These are phyloP conservation scores for Cymbopogon flexuosus DNA, from an alignment of 202 grass and related monocot genomes.

Conservation along the genomic window DNA sequence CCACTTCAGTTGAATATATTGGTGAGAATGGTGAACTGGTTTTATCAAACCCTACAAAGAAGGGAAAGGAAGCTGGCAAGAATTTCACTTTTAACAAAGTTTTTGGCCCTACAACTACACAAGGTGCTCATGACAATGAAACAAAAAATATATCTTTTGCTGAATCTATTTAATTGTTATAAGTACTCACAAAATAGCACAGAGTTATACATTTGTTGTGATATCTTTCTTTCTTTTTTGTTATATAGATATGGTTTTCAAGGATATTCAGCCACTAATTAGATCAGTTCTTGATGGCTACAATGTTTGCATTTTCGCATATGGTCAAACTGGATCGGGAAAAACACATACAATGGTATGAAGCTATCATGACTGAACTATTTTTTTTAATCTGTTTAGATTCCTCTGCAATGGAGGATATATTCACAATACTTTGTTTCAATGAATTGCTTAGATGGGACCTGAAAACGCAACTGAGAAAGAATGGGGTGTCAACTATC, in stretches of 20 bases:
- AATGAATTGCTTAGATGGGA: conserved; percentile 54
- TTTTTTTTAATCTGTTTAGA: neutral
- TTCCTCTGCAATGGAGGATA: conserved; percentile 8
- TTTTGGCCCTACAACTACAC: conserved; percentile 59
- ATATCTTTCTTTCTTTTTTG: conserved; percentile 18
- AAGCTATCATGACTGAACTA: neutral
- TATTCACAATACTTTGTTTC: conserved; percentile 26
- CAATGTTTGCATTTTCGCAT: conserved; percentile 92
- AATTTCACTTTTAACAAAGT: conserved; percentile 90
- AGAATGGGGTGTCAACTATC: conserved; percentile 86
- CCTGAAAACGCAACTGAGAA: conserved; percentile 66
- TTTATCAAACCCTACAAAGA: conserved; percentile 72
- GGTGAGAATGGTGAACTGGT: conserved; percentile 67
- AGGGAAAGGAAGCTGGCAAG: conserved; percentile 72
- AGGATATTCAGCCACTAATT: conserved; percentile 76
- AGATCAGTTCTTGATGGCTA: conserved; percentile 93
- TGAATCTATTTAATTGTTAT: neutral
- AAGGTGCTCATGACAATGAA: conserved; percentile 45
- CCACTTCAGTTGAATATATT: conserved; percentile 61
- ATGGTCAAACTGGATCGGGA: conserved; percentile 91
- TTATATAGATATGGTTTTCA: conserved; percentile 64
- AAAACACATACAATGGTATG: conserved; percentile 94
- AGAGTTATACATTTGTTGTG: neutral
- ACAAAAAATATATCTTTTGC: conserved; percentile 17
- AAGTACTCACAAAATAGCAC: neutral